A percentile compares a stretch with the other conserved stretches of the same genome.
phyloP scores from a whole-genome alignment of 805 yeast genomes.

The Candida bentonensis region DNA sequence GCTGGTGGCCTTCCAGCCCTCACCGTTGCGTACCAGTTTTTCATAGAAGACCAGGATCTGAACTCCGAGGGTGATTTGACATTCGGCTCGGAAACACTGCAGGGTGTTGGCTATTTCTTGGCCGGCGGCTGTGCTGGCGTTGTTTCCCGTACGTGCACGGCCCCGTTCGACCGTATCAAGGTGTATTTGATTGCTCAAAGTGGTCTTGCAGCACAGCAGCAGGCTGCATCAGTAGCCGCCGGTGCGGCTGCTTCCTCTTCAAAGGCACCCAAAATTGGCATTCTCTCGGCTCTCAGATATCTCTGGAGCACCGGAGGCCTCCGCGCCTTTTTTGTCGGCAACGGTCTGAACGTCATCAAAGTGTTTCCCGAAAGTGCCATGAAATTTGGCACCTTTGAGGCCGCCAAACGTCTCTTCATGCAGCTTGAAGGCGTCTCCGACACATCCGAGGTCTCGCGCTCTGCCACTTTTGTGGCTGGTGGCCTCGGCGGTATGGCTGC shows the following conservation, averaged over 20 bases:
- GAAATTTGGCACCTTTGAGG: slow-evolving; percentile 91
- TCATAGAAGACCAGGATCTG: slow-evolving; percentile 67
- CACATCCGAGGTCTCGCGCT: slow-evolving; percentile 51
- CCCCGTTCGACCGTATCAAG: slow-evolving; percentile 91
- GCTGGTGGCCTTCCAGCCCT: slow-evolving; percentile 31
- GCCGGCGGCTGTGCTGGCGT: slow-evolving; percentile 97
- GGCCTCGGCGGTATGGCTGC: slow-evolving; percentile 93
- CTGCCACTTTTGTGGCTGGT: slow-evolving; percentile 82
- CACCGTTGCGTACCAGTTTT: slow-evolving; percentile 68
- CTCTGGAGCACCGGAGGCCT: slow-evolving; percentile 83
- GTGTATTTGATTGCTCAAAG: slow-evolving; percentile 89
- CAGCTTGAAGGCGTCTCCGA: slow-evolving; percentile 62
- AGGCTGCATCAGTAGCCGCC: slow-evolving; percentile 13
- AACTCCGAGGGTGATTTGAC: slow-evolving; percentile 91
- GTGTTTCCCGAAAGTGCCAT: slow-evolving; percentile 96
- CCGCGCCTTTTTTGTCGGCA: slow-evolving; percentile 82
- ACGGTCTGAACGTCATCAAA: slow-evolving; percentile 83
- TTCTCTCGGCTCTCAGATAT: slow-evolving; percentile 65
- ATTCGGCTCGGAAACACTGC: slow-evolving; percentile 58
- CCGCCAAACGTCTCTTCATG: slow-evolving; percentile 64
- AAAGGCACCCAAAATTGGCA: slow-evolving; percentile 43
- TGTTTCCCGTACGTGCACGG: slow-evolving; percentile 89
- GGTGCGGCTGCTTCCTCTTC: slow-evolving; percentile 17
- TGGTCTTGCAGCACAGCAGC: slow-evolving; percentile 9
- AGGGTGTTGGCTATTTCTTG: slow-evolving; percentile 79